Evolutionary conservation across 1,284 basidiomycete species (phyloP), one percentile per base, ranked within the genome.

Genomic region (Leccinum angustisporum): DNA sequence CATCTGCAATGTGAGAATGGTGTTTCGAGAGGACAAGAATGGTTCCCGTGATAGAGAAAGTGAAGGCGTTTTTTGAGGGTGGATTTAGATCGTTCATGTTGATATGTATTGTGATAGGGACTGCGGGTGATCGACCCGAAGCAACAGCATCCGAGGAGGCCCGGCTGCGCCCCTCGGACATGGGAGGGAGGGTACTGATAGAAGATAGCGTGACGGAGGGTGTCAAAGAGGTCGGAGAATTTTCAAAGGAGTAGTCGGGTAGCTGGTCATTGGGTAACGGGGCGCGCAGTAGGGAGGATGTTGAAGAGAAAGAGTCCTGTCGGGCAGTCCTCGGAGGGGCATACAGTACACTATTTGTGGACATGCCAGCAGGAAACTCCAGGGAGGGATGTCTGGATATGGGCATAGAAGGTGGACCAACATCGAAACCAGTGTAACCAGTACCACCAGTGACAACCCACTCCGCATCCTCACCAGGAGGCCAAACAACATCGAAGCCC

Each of bases 21-120:
- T 73, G 65, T 52, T 81, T 81, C 25, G 87, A 80, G 4, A 79
- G 80, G 34, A 92, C 74, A 5, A 91, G 74, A 46, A 92, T 78
- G 3, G 81, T 86, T 4, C 90, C 90, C 4, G 80, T 79, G 46
- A 92, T 83, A 13, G 76, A 82, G 71, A 92, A 89, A 3, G 80
- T 82, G 68, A 92, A 86, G 6, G 78, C 72, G 61, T 84, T 86
- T 71, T 85, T 87, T 33, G 82, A 75, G 3, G 87, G 83, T 2
- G 84, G 82, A n/a, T 85, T 76, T 14, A 92, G 77, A 51, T 91
- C 88, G 68, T 90, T 90, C 79, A 92, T 88, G 68, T 92, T 90
- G 60, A 92, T 68, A 69, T 91, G 90, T 5, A 92, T 74, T 0
- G 88, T 90, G 27, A 73, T 66, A 13, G 72, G 73, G 27, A 65